Percentiles rank a stretch among this genome's conserved stretches.
Conservation (phyloP, 306 rosid species). For the Cucurbita ficifolia region DNA sequence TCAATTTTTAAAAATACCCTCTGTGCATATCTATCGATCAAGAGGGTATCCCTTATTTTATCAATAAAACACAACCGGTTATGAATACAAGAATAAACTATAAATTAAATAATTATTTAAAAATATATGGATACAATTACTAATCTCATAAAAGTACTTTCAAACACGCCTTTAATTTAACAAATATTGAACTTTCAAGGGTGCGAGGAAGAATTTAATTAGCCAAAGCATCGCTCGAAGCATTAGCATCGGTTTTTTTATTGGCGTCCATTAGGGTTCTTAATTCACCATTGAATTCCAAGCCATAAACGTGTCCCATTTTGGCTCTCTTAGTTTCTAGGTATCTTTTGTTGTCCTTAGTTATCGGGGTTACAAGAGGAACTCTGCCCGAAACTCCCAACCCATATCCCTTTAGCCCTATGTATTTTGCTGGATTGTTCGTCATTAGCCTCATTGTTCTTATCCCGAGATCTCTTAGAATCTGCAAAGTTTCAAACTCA, state of each 20-base stretch:
- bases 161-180: background rate
- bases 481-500: conserved; percentile 17
- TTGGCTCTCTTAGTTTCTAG: conserved; percentile 58
- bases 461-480: conserved; percentile 60
- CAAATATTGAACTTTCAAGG: background rate
- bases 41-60: too few relatives aligned
- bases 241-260: conserved; percentile 4
- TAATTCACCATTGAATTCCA: conserved; percentile 23
- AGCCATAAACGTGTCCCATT: conserved; percentile 62
- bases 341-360: conserved; percentile 60
- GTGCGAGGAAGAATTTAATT: background rate
- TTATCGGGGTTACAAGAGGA: conserved; percentile 53
- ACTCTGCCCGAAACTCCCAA: conserved; percentile 54
- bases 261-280: conserved; percentile 16
- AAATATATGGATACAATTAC: too few relatives aligned
- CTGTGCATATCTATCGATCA: too few relatives aligned
- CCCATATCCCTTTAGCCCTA: conserved; percentile 78
- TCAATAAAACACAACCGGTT: background rate
- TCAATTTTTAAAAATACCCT: too few relatives aligned
- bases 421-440: conserved; percentile 72
- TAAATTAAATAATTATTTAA: too few relatives aligned
- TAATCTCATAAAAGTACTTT: background rate
- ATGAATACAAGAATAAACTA: background rate
- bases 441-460: conserved; percentile 77
- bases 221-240: background rate